Conservation (phyloP, 148 eudicot species). For the Rhododendron simsii region DNA sequence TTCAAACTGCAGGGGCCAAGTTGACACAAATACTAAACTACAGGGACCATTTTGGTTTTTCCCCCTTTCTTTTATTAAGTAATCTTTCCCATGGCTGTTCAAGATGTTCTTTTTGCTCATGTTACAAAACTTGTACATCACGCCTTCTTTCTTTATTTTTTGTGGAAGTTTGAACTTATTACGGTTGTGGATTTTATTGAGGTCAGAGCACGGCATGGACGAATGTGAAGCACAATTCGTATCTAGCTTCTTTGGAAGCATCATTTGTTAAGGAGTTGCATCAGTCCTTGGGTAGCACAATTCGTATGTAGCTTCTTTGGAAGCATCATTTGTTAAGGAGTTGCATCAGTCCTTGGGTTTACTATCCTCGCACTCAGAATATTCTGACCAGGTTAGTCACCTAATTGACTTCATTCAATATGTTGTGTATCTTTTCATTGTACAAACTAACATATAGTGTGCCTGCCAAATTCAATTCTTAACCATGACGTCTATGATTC, state of each 20-base stretch:
- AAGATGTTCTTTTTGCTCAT: neutral
- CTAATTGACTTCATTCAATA: neutral
- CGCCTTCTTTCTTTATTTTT: neutral
- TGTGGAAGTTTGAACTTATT: neutral
- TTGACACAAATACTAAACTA: too few relatives aligned
- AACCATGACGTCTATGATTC: neutral
- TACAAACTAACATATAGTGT: neutral
- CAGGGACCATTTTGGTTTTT: too few relatives aligned
- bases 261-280: too few relatives aligned
- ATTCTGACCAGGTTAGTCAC: slow-evolving; percentile 21
- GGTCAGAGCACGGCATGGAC: slow-evolving; percentile 25
- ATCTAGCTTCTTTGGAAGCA: neutral
- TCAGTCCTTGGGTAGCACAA: slow-evolving; percentile 14
- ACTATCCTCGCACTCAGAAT: slow-evolving; percentile 6
- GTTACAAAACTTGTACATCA: neutral
- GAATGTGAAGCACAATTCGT: slow-evolving; percentile 34
- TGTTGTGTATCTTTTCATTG: neutral
- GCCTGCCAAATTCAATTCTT: neutral
- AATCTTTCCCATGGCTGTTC: neutral
- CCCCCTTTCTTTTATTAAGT: neutral
- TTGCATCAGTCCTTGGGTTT: neutral
- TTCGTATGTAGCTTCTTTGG: slow-evolving; percentile 4
- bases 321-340: too few relatives aligned
- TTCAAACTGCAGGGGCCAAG: too few relatives aligned
- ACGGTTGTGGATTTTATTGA: neutral